Evolutionary conservation across 2,329 filamentous ascomycete genomes (phyloP), one percentile per base, ranked within the genome.

Genomic region (Fusarium succisae): DNA sequence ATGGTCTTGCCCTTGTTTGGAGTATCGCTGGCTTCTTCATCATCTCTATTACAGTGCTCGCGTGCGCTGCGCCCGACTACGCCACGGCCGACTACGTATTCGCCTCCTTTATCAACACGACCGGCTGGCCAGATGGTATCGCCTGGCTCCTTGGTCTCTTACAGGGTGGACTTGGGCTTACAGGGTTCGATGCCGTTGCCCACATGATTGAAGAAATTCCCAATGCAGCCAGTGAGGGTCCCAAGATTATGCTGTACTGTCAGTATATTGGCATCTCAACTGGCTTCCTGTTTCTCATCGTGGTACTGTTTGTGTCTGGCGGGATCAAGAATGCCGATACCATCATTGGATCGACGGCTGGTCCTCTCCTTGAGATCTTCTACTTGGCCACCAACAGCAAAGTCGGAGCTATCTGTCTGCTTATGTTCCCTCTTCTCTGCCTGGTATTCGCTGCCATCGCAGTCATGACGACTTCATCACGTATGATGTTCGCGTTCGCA

Each of bases 1-100:
- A 91, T 75, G 90, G 91, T 71, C 85, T 86, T 24, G 92, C 92
- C 1, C 91, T 94, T 68, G 86, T 89, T 35, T 94, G 92, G 92
- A 92, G 90, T 1, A 84, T 94, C 5, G 82, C 86, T 5, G 92
- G 92, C 0, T 93, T 94, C 73, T 83, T 88, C 22, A 83, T 94
- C 60, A 92, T 94, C 60, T 92, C 86, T 47, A 92, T 93, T 69
- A 92, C 91, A 0, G 84, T 93, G 0, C 84, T 94, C 39, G 86
- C 90, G 4, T 92, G 90, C 74, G 86, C 91, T 0, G 88, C 91
- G 4, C 91, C 91, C 0, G 84, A 91, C 70, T 94, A 89, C 78
- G 79, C 75, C 6, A 79, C 78, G 0, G 78, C 76, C 3, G 74
- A 74, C 6, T 82, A 81, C 37, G 80, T 81, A 1, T 82, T 82